Evolutionary conservation across 352 stramenopile species (phyloP).

Genomic region (Saprolegnia diclina): DNA sequence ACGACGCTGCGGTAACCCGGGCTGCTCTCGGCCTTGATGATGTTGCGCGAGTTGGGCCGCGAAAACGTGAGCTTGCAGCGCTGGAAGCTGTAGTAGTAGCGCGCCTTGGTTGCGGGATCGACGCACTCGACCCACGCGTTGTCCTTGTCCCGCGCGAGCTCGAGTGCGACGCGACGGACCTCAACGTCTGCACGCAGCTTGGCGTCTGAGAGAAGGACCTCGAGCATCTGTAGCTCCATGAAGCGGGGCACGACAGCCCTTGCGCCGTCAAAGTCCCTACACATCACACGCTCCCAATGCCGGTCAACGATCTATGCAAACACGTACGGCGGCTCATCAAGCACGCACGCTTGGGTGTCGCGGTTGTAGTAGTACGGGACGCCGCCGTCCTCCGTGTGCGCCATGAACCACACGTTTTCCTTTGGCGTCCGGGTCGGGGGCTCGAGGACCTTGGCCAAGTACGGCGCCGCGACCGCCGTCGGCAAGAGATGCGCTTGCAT

Average conservation of each 20-base stretch:
- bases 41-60: conserved; percentile 42
- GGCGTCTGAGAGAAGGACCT: conserved; percentile 39
- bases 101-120: conserved; percentile 36
- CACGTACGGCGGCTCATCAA: conserved; percentile 34
- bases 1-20: conserved; percentile 49
- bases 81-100: conserved; percentile 63
- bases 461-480: conserved; percentile 37
- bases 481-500: conserved; percentile 48
- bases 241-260: conserved; percentile 42
- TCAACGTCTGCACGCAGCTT: conserved; percentile 49
- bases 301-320: too few species aligned
- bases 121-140: conserved; percentile 66
- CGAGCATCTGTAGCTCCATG: conserved; percentile 44
- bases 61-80: conserved; percentile 41
- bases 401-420: conserved; percentile 57
- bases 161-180: conserved; percentile 38
- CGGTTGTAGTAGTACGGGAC: conserved; percentile 61
- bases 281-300: too few species aligned
- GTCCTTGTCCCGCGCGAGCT: conserved; percentile 43
- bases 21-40: conserved; percentile 46
- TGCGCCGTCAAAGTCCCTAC: conserved; percentile 49
- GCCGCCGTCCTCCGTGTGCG: conserved; percentile 41
- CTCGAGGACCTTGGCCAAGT: conserved; percentile 40
- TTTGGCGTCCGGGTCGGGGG: conserved; percentile 47
- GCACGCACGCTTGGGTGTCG: conserved; percentile 37